Evolutionary conservation across 257 asterid genomes (phyloP), one percentile per base, ranked within the genome.

Genomic region (Plectranthus barbatus): DNA sequence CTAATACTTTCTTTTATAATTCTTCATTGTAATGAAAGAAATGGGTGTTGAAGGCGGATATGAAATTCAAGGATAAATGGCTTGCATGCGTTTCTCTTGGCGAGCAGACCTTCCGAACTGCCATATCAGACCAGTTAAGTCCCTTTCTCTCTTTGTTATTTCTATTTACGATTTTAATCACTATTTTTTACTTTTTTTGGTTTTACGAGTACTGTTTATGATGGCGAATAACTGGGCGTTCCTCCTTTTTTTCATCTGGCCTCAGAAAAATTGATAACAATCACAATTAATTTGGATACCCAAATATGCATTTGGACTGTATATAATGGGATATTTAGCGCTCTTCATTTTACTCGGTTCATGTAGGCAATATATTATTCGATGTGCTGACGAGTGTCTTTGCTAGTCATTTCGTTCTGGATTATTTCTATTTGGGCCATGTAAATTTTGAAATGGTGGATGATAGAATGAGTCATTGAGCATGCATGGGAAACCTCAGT

Each of bases 11-110:
- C 9, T 14, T n/a, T 17, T 19, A 31, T 61, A 9, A 15, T 76
- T 44, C 37, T 56, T 71, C 8, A 26, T 67, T 40, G 36, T 24
- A 51, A 10, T 24, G 0, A 11, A 4, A 31, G 4, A 13, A 9
- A 3, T 53, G 23, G 45, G 65, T 53, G 26, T 62, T 78, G 47
- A 57, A 92, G 98, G 99, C 96, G 82, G 95, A 90, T 79, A 87
- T 93, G 99, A 65, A 76, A 48, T 87, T 90, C 77, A 90, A 85
- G 87, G 99, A 93, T 77, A 93, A 87, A 70, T 93, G 96, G 96
- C 81, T 93, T 51, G 96, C 86, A 5, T 90, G 96, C 71, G 84
- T 93, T 69, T 76, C 97, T 62, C 77, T 90, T 41, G 99, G 99
- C 51, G 95, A 90, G 46, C 99, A 93, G 86, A 93, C 99, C 29